Conservation (phyloP, 805 yeast genomes). For the Candida ascalaphidarum region DNA sequence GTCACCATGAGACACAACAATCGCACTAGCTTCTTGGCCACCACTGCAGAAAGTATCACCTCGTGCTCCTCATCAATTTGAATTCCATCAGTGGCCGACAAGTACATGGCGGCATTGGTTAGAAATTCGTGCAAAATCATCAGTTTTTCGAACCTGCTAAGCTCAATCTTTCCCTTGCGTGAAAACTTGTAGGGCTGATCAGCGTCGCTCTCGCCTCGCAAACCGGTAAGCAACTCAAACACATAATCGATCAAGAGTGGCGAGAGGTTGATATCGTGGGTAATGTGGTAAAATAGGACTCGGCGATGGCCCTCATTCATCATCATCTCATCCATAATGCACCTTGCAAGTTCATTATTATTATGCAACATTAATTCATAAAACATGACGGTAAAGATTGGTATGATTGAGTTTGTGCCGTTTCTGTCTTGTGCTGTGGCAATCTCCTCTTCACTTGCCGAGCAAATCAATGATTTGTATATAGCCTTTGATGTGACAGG, state of each 20-base stretch:
- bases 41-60: constrained; percentile 20
- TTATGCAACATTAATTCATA: constrained; percentile 45
- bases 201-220: constrained; percentile 38
- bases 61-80: constrained; percentile 19
- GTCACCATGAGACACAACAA: constrained; percentile 57
- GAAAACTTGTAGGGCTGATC: constrained; percentile 35
- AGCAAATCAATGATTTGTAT: constrained; percentile 35
- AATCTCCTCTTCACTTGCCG: constrained; percentile 18
- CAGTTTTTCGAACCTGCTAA: constrained; percentile 53
- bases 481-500: constrained; percentile 42
- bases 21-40: constrained; percentile 36
- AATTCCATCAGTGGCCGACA: constrained; percentile 22
- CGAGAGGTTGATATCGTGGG: constrained; percentile 48
- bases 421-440: constrained; percentile 15
- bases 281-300: constrained; percentile 57
- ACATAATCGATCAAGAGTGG: constrained; percentile 53
- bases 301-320: constrained; percentile 62
- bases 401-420: constrained; percentile 19
- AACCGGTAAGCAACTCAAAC: constrained; percentile 48
- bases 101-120: constrained; percentile 34
- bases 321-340: constrained; percentile 59
- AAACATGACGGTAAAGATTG: constrained; percentile 23
- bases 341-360: constrained; percentile 46
- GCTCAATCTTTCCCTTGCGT: constrained; percentile 44
- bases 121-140: constrained; percentile 68